Evolutionary conservation across 2,329 filamentous ascomycete genomes (phyloP).

Genomic region (Ustulina deusta): DNA sequence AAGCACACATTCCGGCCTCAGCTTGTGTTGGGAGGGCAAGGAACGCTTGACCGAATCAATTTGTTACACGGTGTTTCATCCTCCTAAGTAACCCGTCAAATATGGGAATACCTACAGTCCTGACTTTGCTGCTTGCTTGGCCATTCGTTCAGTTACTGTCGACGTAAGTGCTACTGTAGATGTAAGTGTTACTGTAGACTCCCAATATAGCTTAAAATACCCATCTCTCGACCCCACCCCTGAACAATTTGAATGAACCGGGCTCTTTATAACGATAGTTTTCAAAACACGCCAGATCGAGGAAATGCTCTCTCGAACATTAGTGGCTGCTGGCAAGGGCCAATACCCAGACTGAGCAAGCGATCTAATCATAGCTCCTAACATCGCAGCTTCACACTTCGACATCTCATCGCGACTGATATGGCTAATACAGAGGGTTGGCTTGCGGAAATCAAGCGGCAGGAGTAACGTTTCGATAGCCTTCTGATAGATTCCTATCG

Average conservation of each 20-base stretch:
- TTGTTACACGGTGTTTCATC: neutral
- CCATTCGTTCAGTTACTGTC: neutral
- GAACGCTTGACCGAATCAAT: no score
- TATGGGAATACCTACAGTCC: neutral
- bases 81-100: neutral
- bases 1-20: no score
- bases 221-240: neutral
- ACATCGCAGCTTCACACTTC: constrained; percentile 32
- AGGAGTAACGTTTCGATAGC: constrained; percentile 9
- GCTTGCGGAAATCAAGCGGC: no score
- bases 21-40: no score
- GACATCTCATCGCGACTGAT: neutral
- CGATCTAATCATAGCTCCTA: constrained; percentile 34
- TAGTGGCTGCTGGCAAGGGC: constrained; percentile 28
- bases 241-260: neutral
- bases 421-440: neutral
- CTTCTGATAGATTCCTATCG: constrained; percentile 5
- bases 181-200: neutral
- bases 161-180: neutral
- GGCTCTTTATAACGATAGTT: neutral
- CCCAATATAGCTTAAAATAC: no score
- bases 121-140: constrained; percentile 7
- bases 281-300: neutral
- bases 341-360: constrained; percentile 24
- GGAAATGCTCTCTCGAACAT: constrained; percentile 6